These are phyloP conservation scores for Albophoma yamanashiensis DNA, from an alignment of 2,329 filamentous ascomycete species.

Conservation along the genomic window DNA sequence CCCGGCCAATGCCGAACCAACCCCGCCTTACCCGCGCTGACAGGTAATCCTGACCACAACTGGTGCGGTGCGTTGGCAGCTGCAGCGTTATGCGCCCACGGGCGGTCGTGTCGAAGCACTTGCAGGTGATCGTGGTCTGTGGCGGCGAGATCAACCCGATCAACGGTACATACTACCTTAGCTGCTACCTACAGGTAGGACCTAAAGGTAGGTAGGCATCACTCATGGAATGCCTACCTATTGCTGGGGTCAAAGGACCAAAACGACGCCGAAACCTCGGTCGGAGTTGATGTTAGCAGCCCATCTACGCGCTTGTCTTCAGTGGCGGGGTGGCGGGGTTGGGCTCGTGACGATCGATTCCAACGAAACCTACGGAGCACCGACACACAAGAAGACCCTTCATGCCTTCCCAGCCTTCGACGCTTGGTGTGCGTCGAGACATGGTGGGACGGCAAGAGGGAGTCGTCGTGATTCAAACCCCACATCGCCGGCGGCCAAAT, in stretches of 20 bases:
- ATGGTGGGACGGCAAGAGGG: constrained; percentile 2
- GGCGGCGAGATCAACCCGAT: not conserved
- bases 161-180: no score
- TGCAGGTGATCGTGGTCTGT: not conserved
- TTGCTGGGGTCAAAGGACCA: not conserved
- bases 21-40: not conserved
- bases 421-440: not conserved
- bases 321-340: not conserved
- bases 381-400: not conserved
- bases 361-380: not conserved
- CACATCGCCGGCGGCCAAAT: constrained; percentile 2
- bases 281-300: not conserved
- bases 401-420: not conserved
- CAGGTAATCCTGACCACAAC: not conserved
- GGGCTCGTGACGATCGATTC: not conserved
- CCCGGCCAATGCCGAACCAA: not conserved
- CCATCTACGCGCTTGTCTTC: not conserved
- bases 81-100: not conserved
- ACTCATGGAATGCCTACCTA: not conserved
- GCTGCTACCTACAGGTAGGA: not conserved
- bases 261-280: not conserved
- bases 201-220: no score
- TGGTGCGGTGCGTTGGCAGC: not conserved
- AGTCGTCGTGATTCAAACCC: not conserved
- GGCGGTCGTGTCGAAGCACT: no score